A percentile compares a stretch with the other conserved stretches of the same genome.
Evolutionary conservation across 148 eudicot species (phyloP).

Genomic region (Nepenthes mirabilis): DNA sequence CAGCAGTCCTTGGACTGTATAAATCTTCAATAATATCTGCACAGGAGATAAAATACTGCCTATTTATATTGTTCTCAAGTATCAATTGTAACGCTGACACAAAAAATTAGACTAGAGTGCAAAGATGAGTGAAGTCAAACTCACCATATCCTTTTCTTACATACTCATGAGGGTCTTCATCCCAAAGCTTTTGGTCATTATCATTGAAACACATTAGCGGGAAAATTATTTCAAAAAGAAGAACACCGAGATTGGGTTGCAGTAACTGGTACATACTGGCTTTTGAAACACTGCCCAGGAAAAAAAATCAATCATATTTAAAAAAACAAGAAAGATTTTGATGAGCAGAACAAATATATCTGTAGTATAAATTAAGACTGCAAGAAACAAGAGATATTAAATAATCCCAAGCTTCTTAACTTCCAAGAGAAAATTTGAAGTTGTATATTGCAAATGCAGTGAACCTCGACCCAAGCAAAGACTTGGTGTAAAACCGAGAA

Average conservation of each 20-base stretch:
- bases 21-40: slow-evolving; percentile 92
- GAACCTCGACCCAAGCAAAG: too few species aligned
- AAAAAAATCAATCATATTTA: background rate
- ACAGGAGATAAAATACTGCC: background rate
- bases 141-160: slow-evolving; percentile 98
- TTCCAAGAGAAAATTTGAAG: too few species aligned
- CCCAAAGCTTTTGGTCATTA: slow-evolving; percentile 94
- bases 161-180: slow-evolving; percentile 99
- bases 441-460: too few species aligned
- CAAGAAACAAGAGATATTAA: too few species aligned
- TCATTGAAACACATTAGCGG: slow-evolving; percentile 98
- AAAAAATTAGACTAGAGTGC: background rate
- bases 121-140: slow-evolving; percentile 11
- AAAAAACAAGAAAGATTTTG: background rate
- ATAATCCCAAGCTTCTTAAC: too few species aligned
- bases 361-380: too few species aligned
- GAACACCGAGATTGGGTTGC: slow-evolving; percentile 73
- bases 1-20: slow-evolving; percentile 96
- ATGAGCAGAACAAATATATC: background rate
- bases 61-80: background rate
- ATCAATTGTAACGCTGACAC: background rate
- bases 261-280: slow-evolving; percentile 74
- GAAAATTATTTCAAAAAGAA: slow-evolving; percentile 88
- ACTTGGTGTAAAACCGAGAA: too few species aligned
- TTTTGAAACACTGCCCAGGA: slow-evolving; percentile 65